Evolutionary conservation across 2,329 filamentous ascomycete genomes (phyloP), one percentile per base, ranked within the genome.

Genomic region (Geosmithia putterillii): DNA sequence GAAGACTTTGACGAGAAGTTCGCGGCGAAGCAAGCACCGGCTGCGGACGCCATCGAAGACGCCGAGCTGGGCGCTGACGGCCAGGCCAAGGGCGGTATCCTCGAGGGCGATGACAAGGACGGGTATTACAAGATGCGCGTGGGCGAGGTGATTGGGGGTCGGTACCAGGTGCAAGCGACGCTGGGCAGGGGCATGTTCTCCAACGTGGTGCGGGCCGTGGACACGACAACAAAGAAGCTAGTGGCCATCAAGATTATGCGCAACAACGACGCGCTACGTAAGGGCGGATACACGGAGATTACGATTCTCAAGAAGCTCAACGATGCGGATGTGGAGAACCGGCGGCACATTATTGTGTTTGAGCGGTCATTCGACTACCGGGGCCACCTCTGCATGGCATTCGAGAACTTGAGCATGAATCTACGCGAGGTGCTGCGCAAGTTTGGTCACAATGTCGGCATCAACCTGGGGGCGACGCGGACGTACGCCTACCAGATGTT

Each of bases 231-330:
- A 45, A 81, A 81, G 54, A 76, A 77, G 52, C 61, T 84, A n/a
- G 89, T 96, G 25, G 92, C 92, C 20, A 85, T 98, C 71, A 98
- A 98, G 66, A 92, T 98, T 54, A 94, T 96, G 63, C 85, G 92
- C 49, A 94, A 94, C 62, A 96, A 98, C 55, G 89, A 95, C 56
- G 85, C 86, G 12, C 83, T 95, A 60, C 76, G 81, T 51, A 95
- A 95, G 62, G 89, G 88, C 39, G 92, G 89, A 18, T 81, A 88
- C 61, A 95, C 92, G 46, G 92, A 98, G 60, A 94, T 96, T 58
- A 84, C 86, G 37, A 95, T 96, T 50, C 66, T 98, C 40, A 79
- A 92, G 57, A 89, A 90, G 56, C 76, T 98, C 44, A 87, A 84
- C 53, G 79, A 83, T 40, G 80, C 84, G 23, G 92, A 98, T 57